Evolutionary conservation across 306 rosid genomes (phyloP).

Genomic region (Citrullus colocynthis): DNA sequence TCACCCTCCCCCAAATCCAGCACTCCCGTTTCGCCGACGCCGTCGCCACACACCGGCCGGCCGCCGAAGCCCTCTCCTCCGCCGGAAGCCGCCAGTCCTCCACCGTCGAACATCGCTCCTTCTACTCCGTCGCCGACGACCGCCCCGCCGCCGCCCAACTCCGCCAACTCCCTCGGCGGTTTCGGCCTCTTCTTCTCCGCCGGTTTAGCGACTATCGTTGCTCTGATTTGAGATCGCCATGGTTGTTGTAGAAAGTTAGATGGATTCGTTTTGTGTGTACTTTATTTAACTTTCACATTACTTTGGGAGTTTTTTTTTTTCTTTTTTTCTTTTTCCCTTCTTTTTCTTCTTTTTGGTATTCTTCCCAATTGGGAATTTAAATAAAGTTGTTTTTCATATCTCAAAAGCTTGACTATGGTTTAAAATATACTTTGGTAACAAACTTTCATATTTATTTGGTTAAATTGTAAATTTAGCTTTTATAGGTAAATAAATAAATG

Average conservation of each 20-base stretch:
- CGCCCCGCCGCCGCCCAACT: not conserved
- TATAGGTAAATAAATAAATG: no score
- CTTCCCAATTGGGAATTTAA: not conserved
- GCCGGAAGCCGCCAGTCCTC: not conserved
- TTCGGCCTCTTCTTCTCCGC: not conserved
- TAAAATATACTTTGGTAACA: no score
- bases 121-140: not conserved
- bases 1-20: not conserved
- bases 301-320: not conserved
- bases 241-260: not conserved
- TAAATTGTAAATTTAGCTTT: no score
- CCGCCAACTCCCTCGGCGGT: not conserved
- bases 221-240: conserved; percentile 10
- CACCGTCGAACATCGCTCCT: not conserved
- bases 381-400: not conserved
- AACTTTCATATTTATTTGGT: no score
- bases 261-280: not conserved
- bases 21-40: not conserved
- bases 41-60: conserved; percentile 8
- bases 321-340: no score
- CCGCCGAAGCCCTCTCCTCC: not conserved
- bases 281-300: not conserved
- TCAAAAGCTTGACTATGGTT: not conserved
- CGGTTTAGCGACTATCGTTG: conserved; percentile 14
- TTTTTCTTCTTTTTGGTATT: no score